Evolutionary conservation across 2,329 filamentous ascomycete species (phyloP).

Genomic region (Verticillium zaregamsianum): DNA sequence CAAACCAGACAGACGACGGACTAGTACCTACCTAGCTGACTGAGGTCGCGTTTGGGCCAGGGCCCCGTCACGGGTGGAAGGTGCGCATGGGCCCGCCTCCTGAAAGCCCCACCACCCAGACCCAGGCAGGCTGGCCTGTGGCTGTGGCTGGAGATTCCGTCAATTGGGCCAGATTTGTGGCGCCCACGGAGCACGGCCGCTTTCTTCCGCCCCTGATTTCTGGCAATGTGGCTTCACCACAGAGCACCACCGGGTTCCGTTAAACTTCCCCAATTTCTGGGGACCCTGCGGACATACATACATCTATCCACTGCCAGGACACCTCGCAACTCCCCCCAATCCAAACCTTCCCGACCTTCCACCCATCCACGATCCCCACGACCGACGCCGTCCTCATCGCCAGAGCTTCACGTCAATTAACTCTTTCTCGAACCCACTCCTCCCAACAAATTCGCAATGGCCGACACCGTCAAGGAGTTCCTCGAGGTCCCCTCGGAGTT

Average conservation of each 20-base stretch:
- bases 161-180: background rate
- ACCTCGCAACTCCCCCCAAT: slow-evolving; percentile 13
- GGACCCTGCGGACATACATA: background rate
- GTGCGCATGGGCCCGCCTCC: background rate
- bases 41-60: slow-evolving; percentile 1
- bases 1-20: background rate
- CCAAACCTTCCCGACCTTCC: slow-evolving; percentile 11
- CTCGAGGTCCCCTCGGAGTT: slow-evolving; percentile 66
- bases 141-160: background rate
- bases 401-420: background rate
- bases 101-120: background rate
- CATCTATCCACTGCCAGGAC: slow-evolving; percentile 7
- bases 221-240: slow-evolving; percentile 15
- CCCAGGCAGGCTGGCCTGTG: background rate
- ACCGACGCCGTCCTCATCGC: background rate
- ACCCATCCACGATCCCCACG: slow-evolving; percentile 2
- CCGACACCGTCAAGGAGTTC: slow-evolving; percentile 66
- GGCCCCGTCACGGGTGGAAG: background rate
- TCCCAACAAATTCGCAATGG: slow-evolving; percentile 38
- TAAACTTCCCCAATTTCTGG: slow-evolving; percentile 7
- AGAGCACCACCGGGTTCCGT: slow-evolving; percentile 9
- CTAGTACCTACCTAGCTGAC: background rate
- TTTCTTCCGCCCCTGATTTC: slow-evolving; percentile 12
- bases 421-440: background rate
- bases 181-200: background rate